Evolutionary conservation across 345 rosid genomes (phyloP), one percentile per base, ranked within the genome.

Genomic region (Tarenaya hassleriana): DNA sequence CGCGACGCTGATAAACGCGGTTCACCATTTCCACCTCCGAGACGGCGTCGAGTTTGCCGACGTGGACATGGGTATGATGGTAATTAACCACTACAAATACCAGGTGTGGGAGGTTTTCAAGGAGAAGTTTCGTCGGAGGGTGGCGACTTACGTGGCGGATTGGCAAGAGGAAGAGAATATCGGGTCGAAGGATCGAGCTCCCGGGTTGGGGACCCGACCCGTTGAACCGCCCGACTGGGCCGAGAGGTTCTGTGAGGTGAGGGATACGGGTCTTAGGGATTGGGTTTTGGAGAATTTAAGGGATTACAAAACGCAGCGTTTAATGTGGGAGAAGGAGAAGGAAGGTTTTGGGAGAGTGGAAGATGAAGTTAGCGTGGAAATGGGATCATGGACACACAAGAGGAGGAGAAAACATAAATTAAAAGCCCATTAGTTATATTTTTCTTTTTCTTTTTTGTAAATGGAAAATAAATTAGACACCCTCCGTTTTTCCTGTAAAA

Each of bases 41-140:
- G 50, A 69, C 13, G 85, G 76, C 0, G 83, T 62, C 35, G 59
- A 55, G 7, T 77, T 58, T 21, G 55, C 68, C 16, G 73, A 90
- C 58, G 62, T 77, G 52, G 81, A 78, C 7, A 70, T 57, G 16
- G 71, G 68, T 3, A 4, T 53, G 38, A 53, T 90, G 84, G 79
- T 80, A 16, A 74, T 86, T 18, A 90, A 90, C 16, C 95, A 90
- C 56, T 90, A 90, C 31, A 86, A 90, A 55, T 86, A 77, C 57
- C 95, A 90, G 31, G 95, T 82, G 0, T 90, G 97, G 97, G 91
- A 86, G 4, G 95, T 86, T 73, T 82, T 90, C 41, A 86, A 83
- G 62, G 84, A 90, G 70, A 90, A 90, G 66, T 86, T 90, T 60
- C 70, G 72, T 12, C 59, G 95, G 71, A 78, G 97, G 49, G 97